A percentile compares a stretch with the other conserved stretches of the same genome.
phyloP scores from a whole-genome alignment of 441 rosid genomes.

The Populus trichocarpa region DNA sequence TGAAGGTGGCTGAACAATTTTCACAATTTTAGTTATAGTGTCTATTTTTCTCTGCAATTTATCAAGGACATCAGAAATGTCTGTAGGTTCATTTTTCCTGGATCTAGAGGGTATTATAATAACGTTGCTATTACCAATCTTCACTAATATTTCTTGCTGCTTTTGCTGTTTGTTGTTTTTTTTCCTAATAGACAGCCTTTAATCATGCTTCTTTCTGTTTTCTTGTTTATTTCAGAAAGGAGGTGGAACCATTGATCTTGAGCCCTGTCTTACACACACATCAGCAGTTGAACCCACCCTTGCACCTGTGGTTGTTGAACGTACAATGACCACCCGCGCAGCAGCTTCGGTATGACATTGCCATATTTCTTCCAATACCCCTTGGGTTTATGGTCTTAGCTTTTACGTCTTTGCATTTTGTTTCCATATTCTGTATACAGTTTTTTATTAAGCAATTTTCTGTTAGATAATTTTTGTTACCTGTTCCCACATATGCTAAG shows the following conservation, averaged over 20 bases:
- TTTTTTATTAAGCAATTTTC: neutral
- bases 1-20: conserved; percentile 58
- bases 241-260: conserved; percentile 92
- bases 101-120: neutral
- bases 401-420: neutral
- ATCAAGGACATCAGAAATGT: neutral
- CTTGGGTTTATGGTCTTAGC: neutral
- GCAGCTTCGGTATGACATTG: conserved; percentile 83
- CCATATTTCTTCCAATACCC: neutral
- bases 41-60: neutral
- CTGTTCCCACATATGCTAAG: neutral
- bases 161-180: neutral
- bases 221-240: conserved; percentile 64
- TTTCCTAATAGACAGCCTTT: neutral
- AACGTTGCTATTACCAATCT: neutral
- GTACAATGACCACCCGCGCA: conserved; percentile 98
- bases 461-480: neutral
- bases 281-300: conserved; percentile 98
- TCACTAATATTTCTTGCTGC: neutral
- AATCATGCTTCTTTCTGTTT: neutral
- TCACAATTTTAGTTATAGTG: conserved; percentile 10
- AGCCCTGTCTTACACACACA: conserved; percentile 92
- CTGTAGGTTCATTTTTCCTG: neutral
- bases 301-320: conserved; percentile 97
- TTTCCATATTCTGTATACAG: neutral